Evolutionary conservation across 2,329 filamentous ascomycete genomes (phyloP), one percentile per base, ranked within the genome.

Genomic region (Alternaria atra): DNA sequence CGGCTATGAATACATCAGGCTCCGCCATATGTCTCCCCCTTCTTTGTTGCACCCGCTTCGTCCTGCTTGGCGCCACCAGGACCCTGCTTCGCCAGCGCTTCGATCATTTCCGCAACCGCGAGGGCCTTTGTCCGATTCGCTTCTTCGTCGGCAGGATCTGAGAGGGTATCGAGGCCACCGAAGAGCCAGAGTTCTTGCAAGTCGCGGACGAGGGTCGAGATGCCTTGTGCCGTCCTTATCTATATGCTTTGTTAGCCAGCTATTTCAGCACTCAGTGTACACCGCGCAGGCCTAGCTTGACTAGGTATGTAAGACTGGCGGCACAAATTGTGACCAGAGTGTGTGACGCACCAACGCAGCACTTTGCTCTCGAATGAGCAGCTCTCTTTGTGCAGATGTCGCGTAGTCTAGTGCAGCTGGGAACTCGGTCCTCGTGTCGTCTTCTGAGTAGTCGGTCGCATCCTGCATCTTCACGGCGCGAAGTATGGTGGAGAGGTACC

Each of bases 131-230:
- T 61, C 35, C 60, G 59, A 25, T 65, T 69, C 57, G 55, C 55
- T 27, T 64, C 69, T 60, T 72, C 69, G n/a, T 77, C 75, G 23
- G 64, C 64, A 6, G 67, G 62, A 32, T 76, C 68, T 30, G 68
- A 64, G 2, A 89, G 73, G 0, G 86, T 89, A 58, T 89, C 83
- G 43, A 90, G 80, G 58, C 86, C 86, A 3, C 89, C 89, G 68
- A 89, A 90, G 6, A 90, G 80, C 89, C 89, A 90, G 23, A 87
- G 81, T 71, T 90, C 88, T 72, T 90, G 89, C 77, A 91, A 80
- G 27, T 84, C 83, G 23, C 88, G 84, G 27, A 86, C 88, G 13
- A 90, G 74, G 12, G 84, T 83, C 59, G 89, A 82, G 10, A 89
- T 80, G 55, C 90, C 87, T 77, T 91, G 88, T 13, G 85, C 84